Evolutionary conservation across 305 asterid genomes (phyloP).

Genomic region (Fraxinus dipetala): DNA sequence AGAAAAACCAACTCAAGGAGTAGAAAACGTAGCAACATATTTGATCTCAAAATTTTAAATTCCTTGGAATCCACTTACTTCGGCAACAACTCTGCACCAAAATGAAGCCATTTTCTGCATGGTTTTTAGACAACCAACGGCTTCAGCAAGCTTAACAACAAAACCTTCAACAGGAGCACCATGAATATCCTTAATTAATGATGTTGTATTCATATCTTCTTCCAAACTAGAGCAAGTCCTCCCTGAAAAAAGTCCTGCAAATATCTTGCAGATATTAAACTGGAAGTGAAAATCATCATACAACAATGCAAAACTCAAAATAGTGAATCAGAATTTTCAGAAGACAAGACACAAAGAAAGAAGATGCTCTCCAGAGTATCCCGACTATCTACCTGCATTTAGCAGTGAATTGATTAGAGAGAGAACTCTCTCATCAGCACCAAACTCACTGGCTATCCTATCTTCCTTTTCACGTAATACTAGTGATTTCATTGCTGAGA

Average conservation of each 20-base stretch:
- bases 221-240: slow-evolving; percentile 46
- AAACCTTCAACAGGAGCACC: slow-evolving; percentile 93
- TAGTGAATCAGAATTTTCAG: background rate
- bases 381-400: slow-evolving; percentile 80
- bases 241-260: slow-evolving; percentile 66
- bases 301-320: slow-evolving; percentile 31
- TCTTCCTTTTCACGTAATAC: slow-evolving; percentile 93
- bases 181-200: slow-evolving; percentile 80
- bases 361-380: slow-evolving; percentile 31
- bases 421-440: slow-evolving; percentile 67
- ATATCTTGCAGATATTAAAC: slow-evolving; percentile 82
- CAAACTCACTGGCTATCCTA: slow-evolving; percentile 70
- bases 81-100: slow-evolving; percentile 83
- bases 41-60: slow-evolving; percentile 9
- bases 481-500: slow-evolving; percentile 86
- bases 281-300: slow-evolving; percentile 62
- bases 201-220: slow-evolving; percentile 45
- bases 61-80: slow-evolving; percentile 59
- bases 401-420: slow-evolving; percentile 67
- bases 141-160: slow-evolving; percentile 84
- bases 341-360: slow-evolving; percentile 7
- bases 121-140: slow-evolving; percentile 85
- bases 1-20: slow-evolving; percentile 17
- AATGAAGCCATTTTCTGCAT: slow-evolving; percentile 77
- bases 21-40: slow-evolving; percentile 18